phyloP scores from a whole-genome alignment of 768 basidiomycete genomes.

The Auricularia cornea region DNA sequence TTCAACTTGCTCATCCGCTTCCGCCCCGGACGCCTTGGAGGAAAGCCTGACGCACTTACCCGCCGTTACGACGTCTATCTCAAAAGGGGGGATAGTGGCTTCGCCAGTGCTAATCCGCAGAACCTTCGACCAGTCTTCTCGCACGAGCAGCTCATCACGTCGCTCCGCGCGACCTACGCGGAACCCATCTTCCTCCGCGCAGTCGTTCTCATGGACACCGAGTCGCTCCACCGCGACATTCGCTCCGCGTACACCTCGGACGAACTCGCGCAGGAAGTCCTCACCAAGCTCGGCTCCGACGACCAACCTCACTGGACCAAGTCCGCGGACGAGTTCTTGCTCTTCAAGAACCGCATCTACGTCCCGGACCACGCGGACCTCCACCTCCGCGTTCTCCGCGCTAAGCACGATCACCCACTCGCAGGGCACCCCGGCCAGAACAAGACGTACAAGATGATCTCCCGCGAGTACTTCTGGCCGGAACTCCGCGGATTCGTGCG shows the following conservation, averaged over 20 bases:
- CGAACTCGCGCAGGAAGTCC: background rate
- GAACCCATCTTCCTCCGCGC: slow-evolving; percentile 12
- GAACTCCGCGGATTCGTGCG: slow-evolving; percentile 17
- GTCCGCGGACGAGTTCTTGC: slow-evolving; percentile 12
- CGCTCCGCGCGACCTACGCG: slow-evolving; percentile 13
- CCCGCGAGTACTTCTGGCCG: slow-evolving; percentile 35
- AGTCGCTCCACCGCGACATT: slow-evolving; percentile 13
- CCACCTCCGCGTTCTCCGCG: slow-evolving; percentile 21
- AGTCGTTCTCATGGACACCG: slow-evolving; percentile 12
- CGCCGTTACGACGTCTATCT: slow-evolving; percentile 16
- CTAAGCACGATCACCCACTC: slow-evolving; percentile 28
- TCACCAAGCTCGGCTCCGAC: background rate
- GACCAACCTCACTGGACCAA: background rate
- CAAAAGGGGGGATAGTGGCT: slow-evolving; percentile 18
- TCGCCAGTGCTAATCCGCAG: slow-evolving; percentile 15
- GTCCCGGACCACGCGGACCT: slow-evolving; percentile 23
- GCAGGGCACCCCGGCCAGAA: slow-evolving; percentile 35
- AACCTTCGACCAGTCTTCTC: slow-evolving; percentile 18
- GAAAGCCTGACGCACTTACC: slow-evolving; percentile 16
- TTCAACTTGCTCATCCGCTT: slow-evolving; percentile 28
- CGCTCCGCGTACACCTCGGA: background rate
- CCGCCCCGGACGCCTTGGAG: slow-evolving; percentile 15
- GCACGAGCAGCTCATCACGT: slow-evolving; percentile 13
- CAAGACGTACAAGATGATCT: slow-evolving; percentile 25
- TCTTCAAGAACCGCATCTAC: slow-evolving; percentile 19